Evolutionary conservation across 345 rosid genomes (phyloP).

Genomic region (rapeseed (Brassica napus)): Da-Ae NC_063443.1:15022501-15023000

Average conservation of each 20-base stretch:
- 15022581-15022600: not conserved
- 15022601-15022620: not conserved
- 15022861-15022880: conserved; percentile 58
- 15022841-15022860: conserved; percentile 58
- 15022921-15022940: conserved; percentile 1
- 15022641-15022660: not conserved
- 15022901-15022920: conserved; percentile 12
- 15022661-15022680: not conserved
- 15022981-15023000: not conserved
- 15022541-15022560: not conserved
- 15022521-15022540: not conserved
- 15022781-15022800: conserved; percentile 60
- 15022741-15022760: conserved; percentile 67
- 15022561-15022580: not conserved
- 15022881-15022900: conserved; percentile 59
- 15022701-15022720: conserved; percentile 7
- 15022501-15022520: not conserved
- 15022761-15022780: conserved; percentile 61
- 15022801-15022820: conserved; percentile 51
- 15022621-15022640: not conserved
- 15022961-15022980: conserved; percentile 10
- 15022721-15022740: conserved; percentile 65
- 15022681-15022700: not conserved
- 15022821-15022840: conserved; percentile 52
- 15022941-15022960: conserved; percentile 24